Evolutionary conservation across 768 basidiomycete species (phyloP).

Genomic region (Amylocystis lapponica): DNA sequence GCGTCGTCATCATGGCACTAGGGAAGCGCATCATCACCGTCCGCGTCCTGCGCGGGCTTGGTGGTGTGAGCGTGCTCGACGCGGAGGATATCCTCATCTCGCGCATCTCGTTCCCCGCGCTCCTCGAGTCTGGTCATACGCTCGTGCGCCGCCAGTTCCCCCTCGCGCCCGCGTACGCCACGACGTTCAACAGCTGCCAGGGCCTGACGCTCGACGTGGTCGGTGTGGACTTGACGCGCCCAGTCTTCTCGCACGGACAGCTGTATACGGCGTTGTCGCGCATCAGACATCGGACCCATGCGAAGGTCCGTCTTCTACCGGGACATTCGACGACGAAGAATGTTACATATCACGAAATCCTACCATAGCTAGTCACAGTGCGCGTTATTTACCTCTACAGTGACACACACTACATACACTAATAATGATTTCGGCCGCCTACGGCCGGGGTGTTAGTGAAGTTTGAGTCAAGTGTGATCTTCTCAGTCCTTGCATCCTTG

Average conservation of each 20-base stretch:
- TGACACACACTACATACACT: too few species aligned
- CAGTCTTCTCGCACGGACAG: slow-evolving; percentile 36
- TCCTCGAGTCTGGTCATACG: slow-evolving; percentile 25
- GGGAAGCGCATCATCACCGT: slow-evolving; percentile 20
- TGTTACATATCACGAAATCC: slow-evolving; percentile 23
- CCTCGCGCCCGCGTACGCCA: slow-evolving; percentile 33
- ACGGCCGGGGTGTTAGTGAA: too few species aligned
- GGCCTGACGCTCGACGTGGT: slow-evolving; percentile 33
- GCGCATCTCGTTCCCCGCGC: slow-evolving; percentile 20
- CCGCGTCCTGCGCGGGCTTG: slow-evolving; percentile 17
- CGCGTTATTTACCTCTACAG: too few species aligned
- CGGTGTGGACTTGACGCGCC: slow-evolving; percentile 30
- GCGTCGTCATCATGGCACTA: slow-evolving; percentile 27
- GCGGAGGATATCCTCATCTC: slow-evolving; percentile 23
- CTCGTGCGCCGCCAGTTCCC: slow-evolving; percentile 31
- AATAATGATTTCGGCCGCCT: too few species aligned
- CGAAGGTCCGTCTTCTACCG: slow-evolving; percentile 13
- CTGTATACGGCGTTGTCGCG: slow-evolving; percentile 27
- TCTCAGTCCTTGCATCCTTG: too few species aligned
- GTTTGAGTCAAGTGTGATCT: too few species aligned
- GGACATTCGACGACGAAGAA: slow-evolving; percentile 19
- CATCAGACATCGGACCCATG: slow-evolving; percentile 22
- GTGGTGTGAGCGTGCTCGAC: slow-evolving; percentile 10
- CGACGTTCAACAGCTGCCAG: slow-evolving; percentile 39
- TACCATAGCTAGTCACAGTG: too few species aligned